These are phyloP conservation scores for Stachybotrys chartarum DNA, from an alignment of 2,329 filamentous ascomycete genomes.

Conservation along the genomic window DNA sequence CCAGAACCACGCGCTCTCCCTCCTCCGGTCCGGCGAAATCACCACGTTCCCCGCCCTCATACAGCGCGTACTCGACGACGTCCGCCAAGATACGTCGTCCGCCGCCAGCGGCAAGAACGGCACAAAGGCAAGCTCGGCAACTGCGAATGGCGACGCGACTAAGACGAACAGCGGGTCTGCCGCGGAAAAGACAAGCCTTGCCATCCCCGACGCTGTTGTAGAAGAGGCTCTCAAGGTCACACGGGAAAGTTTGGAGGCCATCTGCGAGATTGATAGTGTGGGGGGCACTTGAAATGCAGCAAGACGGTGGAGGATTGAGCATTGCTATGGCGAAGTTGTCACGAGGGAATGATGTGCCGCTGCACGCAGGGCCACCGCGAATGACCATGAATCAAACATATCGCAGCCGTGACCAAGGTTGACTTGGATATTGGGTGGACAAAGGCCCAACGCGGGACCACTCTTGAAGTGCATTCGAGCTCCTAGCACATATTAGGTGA, in stretches of 20 bases:
- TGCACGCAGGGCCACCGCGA: no score
- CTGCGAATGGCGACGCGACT: constrained; percentile 21
- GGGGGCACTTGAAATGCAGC: background rate
- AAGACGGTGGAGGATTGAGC: no score
- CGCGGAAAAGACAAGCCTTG: constrained; percentile 32
- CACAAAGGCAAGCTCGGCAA: constrained; percentile 7
- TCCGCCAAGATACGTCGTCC: constrained; percentile 38
- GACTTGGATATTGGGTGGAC: background rate
- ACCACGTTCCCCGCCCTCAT: constrained; percentile 56
- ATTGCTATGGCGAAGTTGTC: no score
- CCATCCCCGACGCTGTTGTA: constrained; percentile 51
- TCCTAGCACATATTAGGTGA: background rate
- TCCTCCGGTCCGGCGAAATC: constrained; percentile 53
- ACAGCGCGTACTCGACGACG: constrained; percentile 53
- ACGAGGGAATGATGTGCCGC: no score
- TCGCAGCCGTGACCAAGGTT: no score
- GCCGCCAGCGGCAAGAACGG: constrained; percentile 25
- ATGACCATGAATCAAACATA: no score
- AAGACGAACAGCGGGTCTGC: constrained; percentile 17
- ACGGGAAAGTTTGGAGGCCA: constrained; percentile 48
- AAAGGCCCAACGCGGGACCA: background rate
- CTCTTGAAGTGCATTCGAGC: background rate
- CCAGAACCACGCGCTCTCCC: constrained; percentile 50
- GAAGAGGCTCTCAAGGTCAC: constrained; percentile 56
- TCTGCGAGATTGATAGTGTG: constrained; percentile 31